Conservation (phyloP, 345 rosid genomes). For the Salix dunnii region DNA sequence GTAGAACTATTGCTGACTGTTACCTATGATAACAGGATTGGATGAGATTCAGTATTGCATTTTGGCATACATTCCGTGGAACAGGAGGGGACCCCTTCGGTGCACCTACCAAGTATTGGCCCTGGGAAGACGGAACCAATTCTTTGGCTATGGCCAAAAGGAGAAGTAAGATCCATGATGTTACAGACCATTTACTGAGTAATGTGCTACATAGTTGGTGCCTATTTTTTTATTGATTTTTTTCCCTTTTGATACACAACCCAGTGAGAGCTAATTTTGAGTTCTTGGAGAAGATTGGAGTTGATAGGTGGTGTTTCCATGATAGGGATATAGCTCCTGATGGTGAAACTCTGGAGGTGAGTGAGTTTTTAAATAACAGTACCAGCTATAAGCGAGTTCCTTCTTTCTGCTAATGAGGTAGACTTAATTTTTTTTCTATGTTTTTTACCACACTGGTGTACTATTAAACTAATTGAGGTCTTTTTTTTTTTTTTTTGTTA, state of each 20-base stretch:
- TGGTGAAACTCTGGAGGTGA: constrained; percentile 70
- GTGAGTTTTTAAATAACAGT: neutral
- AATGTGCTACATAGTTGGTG: neutral
- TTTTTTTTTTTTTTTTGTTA: constrained; percentile 5
- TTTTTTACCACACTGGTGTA: neutral
- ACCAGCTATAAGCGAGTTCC: neutral
- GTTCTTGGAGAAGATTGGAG: constrained; percentile 87
- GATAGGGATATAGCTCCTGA: constrained; percentile 96
- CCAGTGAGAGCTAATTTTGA: constrained; percentile 98
- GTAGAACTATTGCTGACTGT: constrained; percentile 10
- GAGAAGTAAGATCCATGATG: constrained; percentile 63
- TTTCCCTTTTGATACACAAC: constrained; percentile 8
- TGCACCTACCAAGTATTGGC: constrained; percentile 82
- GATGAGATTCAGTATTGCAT: constrained; percentile 96
- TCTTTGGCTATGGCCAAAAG: constrained; percentile 91
- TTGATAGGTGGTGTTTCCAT: constrained; percentile 94
- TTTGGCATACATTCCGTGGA: constrained; percentile 98
- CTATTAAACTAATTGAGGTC: neutral
- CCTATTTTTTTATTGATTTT: neutral
- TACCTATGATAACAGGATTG: constrained; percentile 54
- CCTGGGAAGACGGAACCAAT: constrained; percentile 98
- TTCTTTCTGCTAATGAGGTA: neutral
- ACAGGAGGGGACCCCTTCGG: constrained; percentile 91
- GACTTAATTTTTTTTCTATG: neutral
- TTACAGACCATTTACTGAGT: neutral